Base-by-base conservation (phyloP, 202 grass and related monocot species). In the Schoenoplectus tabernaemontani region DNA sequence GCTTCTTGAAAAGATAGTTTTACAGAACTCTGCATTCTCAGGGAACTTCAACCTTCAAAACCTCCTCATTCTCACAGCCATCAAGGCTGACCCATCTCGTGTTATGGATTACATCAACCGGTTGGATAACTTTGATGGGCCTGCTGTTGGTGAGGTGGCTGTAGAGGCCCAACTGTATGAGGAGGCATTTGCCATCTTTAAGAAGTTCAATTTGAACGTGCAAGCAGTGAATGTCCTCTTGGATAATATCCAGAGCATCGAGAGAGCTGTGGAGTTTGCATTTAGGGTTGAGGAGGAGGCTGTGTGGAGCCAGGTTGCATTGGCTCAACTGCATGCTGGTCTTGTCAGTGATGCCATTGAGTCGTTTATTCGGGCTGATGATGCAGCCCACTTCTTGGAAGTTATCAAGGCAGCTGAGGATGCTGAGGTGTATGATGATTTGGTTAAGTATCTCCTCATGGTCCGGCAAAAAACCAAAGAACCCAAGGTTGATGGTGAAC, bases 141-240 rank as follows among this genome's bases (percentile, higher is more conserved):
- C 93, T 80, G 93, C 93, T 4, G 93, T 97, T 61, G 93, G 93
- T 84, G 93, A 97, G 82, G 93, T 97, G 57, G 93, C 93, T 42
- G 93, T 97, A 59, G 93, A 97, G 70, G 93, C 90, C 79, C 91
- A 97, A 64, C 75, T 97, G 4, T 93, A 90, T 59, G 93, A 97
- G 82, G 94, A 97, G 82, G 94, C 87, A 42, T 97, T 93, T 87
- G 87, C 94, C 56, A 97, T 97, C 62, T 97, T 97, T 70, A 97
- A 97, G 82, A 97, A 97, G 81, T 97, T 97, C 39, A 97, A 97
- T 84, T 84, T 97, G 83, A 97, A 93, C 42, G 94, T 97, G 43
- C 91, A 97, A 83, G 94, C 94, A 34, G 94, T 97, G 46, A 70
- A 97, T 86, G 93, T 97, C 65, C 89, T 97, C 26, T 79, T 97